Evolutionary conservation across 2,329 filamentous ascomycete genomes (phyloP).

Genomic region (Colletotrichum karsti): DNA sequence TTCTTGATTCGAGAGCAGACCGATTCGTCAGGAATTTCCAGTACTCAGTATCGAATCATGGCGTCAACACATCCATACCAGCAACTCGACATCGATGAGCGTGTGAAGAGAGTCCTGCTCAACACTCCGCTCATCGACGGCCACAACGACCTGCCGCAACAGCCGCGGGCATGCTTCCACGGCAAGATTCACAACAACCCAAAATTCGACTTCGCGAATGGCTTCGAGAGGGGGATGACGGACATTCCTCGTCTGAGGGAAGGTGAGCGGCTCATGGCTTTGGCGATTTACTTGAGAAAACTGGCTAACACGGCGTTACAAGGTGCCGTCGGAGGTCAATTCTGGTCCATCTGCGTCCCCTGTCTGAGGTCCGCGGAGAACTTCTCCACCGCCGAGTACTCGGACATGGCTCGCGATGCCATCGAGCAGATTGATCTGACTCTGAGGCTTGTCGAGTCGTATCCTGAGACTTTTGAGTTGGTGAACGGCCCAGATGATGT

Average conservation of each 20-base stretch:
- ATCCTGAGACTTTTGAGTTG: conserved; percentile 34
- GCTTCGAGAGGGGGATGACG: conserved; percentile 41
- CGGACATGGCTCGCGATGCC: conserved; percentile 31
- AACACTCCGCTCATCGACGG: conserved; percentile 43
- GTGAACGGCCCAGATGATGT: conserved; percentile 37
- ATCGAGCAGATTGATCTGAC: conserved; percentile 35
- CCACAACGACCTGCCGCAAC: conserved; percentile 43
- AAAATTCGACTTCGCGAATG: conserved; percentile 41
- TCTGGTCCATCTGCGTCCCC: conserved; percentile 39
- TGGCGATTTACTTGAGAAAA: no score
- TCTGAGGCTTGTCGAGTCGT: conserved; percentile 33
- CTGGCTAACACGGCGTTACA: background rate
- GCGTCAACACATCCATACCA: conserved; percentile 16
- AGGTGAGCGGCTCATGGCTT: conserved; percentile 7
- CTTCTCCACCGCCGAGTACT: conserved; percentile 34
- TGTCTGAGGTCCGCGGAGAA: conserved; percentile 34
- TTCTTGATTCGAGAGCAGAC: no score
- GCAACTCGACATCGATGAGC: conserved; percentile 33
- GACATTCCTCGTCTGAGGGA: conserved; percentile 36
- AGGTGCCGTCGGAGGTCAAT: conserved; percentile 38
- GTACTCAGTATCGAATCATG: background rate
- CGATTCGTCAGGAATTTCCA: no score
- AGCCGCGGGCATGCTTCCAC: conserved; percentile 35
- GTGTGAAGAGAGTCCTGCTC: conserved; percentile 37
- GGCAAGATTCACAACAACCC: conserved; percentile 41